Evolutionary conservation across 768 basidiomycete genomes (phyloP), one percentile per base, ranked within the genome.

Genomic region (Austroboletus eburneus): DNA sequence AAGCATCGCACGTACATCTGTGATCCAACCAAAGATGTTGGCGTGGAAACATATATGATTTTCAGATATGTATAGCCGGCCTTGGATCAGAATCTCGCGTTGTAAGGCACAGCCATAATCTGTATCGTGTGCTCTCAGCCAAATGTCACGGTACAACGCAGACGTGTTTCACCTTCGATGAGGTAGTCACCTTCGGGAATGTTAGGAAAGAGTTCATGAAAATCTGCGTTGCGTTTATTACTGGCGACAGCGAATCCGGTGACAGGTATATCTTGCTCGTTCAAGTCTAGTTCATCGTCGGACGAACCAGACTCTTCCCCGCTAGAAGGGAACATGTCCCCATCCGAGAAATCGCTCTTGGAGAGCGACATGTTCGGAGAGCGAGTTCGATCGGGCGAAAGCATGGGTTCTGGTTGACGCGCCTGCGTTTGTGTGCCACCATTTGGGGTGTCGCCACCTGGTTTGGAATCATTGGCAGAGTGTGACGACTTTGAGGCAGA

Each of bases 41-140:
- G 96, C 95, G 57, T 99, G 91, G 74, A 98, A 99, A 71, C 92
- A 98, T n/a, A 97, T 79, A 62, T 97, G 94, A 68, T 98, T 97
- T 69, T 99, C 95, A 7, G 96, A 98, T 20, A 98, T 90, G 68
- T 97, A 97, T 46, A 99, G 64, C 10, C 96, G 77, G 5, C 96
- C 96, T 74, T 98, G 96, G 35, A 98, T 87, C 24, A 97, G 74
- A 55, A 98, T 98, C 65, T 98, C 96, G 34, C 93, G 81, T 68
- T 97, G 93, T 12, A 98, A 68, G 0, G 96, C 96, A 61, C 96
- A 99, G 6, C 96, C 96, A 57, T 98, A 99, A 68, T 99, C 96
- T 98, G 51, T 9, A 33, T 24, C 47, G 38, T 2, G 14, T 16
- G 36, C 18, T 43, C 46, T 47, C 27, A 45, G 42, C 46, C 23